phyloP scores from a whole-genome alignment of 202 grass and related monocot species.

The Schoenoplectus triqueter region DNA sequence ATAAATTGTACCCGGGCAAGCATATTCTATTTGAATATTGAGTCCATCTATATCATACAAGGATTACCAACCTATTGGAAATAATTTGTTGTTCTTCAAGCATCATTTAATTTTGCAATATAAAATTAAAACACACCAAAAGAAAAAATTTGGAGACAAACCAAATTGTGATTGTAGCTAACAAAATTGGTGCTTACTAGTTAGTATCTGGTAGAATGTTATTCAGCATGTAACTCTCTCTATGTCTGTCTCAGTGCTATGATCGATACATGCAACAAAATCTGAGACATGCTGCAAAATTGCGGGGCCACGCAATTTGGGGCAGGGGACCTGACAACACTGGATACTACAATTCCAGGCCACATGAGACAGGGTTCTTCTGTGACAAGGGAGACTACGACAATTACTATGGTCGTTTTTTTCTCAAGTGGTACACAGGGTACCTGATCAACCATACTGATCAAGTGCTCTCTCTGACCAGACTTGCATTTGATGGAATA shows the following conservation, averaged over 20 bases:
- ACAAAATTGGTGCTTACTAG: background rate
- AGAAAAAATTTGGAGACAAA: background rate
- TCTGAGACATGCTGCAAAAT: constrained; percentile 62
- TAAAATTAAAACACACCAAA: background rate
- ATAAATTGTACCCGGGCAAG: background rate
- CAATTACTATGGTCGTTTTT: constrained; percentile 86
- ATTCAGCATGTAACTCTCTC: background rate
- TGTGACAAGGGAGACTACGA: constrained; percentile 92
- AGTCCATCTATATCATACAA: background rate
- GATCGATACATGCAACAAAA: constrained; percentile 93
- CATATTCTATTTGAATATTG: background rate
- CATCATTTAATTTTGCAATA: background rate
- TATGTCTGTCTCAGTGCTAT: constrained; percentile 61
- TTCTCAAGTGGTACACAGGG: constrained; percentile 92
- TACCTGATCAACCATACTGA: constrained; percentile 77
- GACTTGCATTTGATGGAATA: constrained; percentile 85
- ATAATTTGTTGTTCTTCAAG: background rate
- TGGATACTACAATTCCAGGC: constrained; percentile 94
- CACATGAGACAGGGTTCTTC: constrained; percentile 87
- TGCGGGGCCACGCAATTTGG: constrained; percentile 88
- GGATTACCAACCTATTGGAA: background rate
- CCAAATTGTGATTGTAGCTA: background rate
- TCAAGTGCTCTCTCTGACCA: constrained; percentile 78
- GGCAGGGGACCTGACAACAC: constrained; percentile 87
- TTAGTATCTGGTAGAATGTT: background rate